Base-by-base conservation (phyloP, 176 grass and related monocot species). In the Oryza punctata region DNA sequence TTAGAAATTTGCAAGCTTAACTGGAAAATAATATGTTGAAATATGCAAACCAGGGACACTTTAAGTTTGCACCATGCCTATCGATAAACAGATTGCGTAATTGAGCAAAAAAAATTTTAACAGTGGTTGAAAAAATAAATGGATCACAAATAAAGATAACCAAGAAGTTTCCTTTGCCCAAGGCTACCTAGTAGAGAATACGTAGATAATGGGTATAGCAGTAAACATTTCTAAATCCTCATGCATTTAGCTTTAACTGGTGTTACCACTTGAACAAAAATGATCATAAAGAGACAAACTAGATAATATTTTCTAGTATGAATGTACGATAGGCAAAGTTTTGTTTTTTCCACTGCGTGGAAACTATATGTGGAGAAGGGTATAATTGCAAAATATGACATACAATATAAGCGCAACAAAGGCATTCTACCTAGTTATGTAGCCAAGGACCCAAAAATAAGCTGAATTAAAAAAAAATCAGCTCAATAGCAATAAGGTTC, bases 1-100 rank as follows among this genome's bases (percentile, higher is more conserved):
- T 88, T 65, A 83, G 14, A 69, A 78, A 72, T 66, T 46, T 67
- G 29, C 74, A 84, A 5, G 78, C 13, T 57, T 88, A 79, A 45
- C 16, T 33, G 38, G 69, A 63, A 64, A 11, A 77, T 16, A 65
- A 82, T 61, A 38, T 47, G 38, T 15, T 76, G 32, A 46, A 78
- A 46, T 46, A 79, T 47, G 14, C 61, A 37, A 87, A 75, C 24
- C 1, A 63, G 15, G 15, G 72, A 26, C 35, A 67, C 24, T 54
- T 59, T 24, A 86, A 75, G 44, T 32, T 50, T 81, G 33, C 45
- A 75, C 16, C 64, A 54, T 59, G 41, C 77, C n/a, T 54, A 63
- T 63, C 81, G 6, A 35, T 35, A 35, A 35, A 35, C 0, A 35
- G 33, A 35, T 35, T 35, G 33, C 33, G 6, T 35, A 28, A 8